phyloP scores from a whole-genome alignment of 192 early-diverging fungal genomes.

The Coemansia sp. region DNA sequence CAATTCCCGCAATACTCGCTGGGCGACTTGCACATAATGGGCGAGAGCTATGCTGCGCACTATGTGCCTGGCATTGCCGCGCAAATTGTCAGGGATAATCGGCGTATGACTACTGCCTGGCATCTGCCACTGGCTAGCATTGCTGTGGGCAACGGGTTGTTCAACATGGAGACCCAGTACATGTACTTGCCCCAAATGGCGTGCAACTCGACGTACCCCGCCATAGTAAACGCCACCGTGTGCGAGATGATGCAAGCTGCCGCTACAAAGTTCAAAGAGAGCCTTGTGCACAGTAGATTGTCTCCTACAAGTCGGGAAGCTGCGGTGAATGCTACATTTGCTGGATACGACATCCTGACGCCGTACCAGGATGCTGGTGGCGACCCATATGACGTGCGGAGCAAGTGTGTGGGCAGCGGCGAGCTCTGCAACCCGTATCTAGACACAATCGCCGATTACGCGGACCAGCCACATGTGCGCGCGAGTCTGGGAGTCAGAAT shows the following conservation, averaged over 20 bases:
- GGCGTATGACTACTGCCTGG: neutral
- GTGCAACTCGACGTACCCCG: constrained; percentile 69
- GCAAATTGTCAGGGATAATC: constrained; percentile 56
- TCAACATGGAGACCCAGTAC: constrained; percentile 80
- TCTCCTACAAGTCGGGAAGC: constrained; percentile 1
- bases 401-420: constrained; percentile 71
- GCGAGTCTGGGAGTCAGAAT: constrained; percentile 67
- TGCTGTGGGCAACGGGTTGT: constrained; percentile 88
- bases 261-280: neutral
- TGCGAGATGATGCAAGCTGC: constrained; percentile 66
- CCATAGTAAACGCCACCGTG: constrained; percentile 66
- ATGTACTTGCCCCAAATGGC: constrained; percentile 75
- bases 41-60: constrained; percentile 85
- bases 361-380: constrained; percentile 28
- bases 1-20: constrained; percentile 73
- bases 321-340: constrained; percentile 36
- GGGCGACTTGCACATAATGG: constrained; percentile 82
- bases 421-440: constrained; percentile 79
- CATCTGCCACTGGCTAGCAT: constrained; percentile 68
- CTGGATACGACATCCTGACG: neutral
- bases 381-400: constrained; percentile 93
- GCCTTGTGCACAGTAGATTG: neutral
- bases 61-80: constrained; percentile 87
- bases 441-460: constrained; percentile 67
- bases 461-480: constrained; percentile 68